Evolutionary conservation across 805 yeast genomes (phyloP), one percentile per base, ranked within the genome.

Genomic region (Schwanniomyces pseudopolymorphus): DNA sequence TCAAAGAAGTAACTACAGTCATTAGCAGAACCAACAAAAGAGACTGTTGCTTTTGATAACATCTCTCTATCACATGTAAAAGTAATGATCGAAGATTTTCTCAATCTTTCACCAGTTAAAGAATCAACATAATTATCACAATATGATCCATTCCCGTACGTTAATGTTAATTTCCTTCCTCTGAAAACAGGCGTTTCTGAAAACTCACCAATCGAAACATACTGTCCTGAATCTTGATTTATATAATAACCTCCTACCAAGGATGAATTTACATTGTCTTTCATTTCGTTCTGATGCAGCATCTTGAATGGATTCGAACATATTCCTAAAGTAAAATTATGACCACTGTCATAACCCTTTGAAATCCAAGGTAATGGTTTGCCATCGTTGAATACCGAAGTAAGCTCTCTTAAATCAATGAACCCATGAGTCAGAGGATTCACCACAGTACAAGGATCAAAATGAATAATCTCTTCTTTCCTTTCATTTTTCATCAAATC

Each of bases 1-100:
- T 89, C 96, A 62, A 89, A 89, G 58, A 85, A 79, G 63, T 87
- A 89, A 31, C 85, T 81, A 65, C 97, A 89, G 51, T 89, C 87
- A 61, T 88, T 79, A 36, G 80, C 58, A 5, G 81, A 81, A 1
- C 94, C 94, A 26, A 89, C 77, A 60, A 76, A 89, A 14, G 87
- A 77, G 0, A 89, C 70, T 28, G 80, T 72, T 0, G 91, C 94
- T 49, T 79, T 79, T 5, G 79, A 66, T 60, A 79, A 64, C 58
- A 86, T 79, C 42, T 86, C 92, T 49, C 87, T 75, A 63, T 89
- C 96, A 64, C 97, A 89, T 11, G 84, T 77, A 53, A 89, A 87
- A 19, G 87, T 77, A 40, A 89, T 60, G 3, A 87, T 63, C 0
- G 95, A 79, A 2, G 90, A 81, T 56, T 78, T 84, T 42, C 81